Conservation (phyloP, 495 filamentous ascomycete genomes). For the Penicillium chermesinum region DNA sequence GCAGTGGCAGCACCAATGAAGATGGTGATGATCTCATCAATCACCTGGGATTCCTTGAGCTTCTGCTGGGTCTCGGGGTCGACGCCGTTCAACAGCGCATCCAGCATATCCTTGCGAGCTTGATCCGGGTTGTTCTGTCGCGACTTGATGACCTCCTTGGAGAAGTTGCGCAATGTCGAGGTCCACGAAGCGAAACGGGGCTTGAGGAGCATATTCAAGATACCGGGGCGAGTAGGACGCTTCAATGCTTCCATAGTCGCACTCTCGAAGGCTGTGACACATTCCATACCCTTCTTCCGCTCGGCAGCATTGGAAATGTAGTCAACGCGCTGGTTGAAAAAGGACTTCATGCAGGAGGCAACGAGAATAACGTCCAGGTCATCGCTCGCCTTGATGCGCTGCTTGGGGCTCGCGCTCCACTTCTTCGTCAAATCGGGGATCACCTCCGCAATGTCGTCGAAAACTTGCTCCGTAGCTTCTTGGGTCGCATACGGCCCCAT, state of each 20-base stretch:
- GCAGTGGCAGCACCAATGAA: constrained; percentile 44
- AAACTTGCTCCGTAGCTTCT: constrained; percentile 27
- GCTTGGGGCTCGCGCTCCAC: constrained; percentile 49
- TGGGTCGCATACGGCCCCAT: constrained; percentile 39
- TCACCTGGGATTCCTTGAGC: constrained; percentile 55
- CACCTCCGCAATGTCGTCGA: constrained; percentile 61
- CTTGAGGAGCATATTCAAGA: constrained; percentile 38
- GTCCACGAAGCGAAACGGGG: constrained; percentile 52
- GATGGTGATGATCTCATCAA: constrained; percentile 59
- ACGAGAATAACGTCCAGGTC: constrained; percentile 69
- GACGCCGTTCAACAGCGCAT: constrained; percentile 61
- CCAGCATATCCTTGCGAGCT: constrained; percentile 64
- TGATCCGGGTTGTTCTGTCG: constrained; percentile 40
- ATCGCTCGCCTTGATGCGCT: constrained; percentile 56
- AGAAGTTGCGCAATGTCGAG: constrained; percentile 50
- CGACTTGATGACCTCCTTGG: constrained; percentile 53
- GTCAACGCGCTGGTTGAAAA: constrained; percentile 40
- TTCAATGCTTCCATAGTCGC: constrained; percentile 41
- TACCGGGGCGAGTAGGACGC: constrained; percentile 33
- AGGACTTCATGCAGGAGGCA: constrained; percentile 64
- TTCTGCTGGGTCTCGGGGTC: constrained; percentile 62
- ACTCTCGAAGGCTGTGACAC: constrained; percentile 37
- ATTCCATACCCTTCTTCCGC: constrained; percentile 10
- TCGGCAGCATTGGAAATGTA: constrained; percentile 26
- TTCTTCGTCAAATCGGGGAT: constrained; percentile 62